Evolutionary conservation across 208 protist genomes (phyloP).

Genomic region (Trypanosoma conorhini): DNA sequence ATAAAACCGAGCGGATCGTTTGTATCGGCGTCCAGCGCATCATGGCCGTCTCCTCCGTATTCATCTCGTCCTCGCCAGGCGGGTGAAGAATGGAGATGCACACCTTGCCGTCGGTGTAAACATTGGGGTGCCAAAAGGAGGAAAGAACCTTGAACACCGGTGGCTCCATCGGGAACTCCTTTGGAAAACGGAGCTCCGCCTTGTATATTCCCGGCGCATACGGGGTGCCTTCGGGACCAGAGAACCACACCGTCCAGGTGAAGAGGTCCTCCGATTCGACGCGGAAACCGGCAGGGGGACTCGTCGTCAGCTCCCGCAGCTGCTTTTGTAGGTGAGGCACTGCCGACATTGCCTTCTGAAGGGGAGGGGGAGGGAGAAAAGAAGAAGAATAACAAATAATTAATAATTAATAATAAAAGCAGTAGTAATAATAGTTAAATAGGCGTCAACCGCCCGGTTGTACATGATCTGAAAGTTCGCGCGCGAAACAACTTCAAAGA

Average conservation of each 20-base stretch:
- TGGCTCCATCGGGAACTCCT: conserved; percentile 97
- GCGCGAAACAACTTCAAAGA: conserved; percentile 7
- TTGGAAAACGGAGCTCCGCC: conserved; percentile 91
- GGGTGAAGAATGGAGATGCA: conserved; percentile 99
- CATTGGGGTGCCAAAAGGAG: conserved; percentile 98
- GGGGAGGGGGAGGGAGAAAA: background rate
- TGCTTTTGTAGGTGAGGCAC: conserved; percentile 91
- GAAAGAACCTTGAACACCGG: conserved; percentile 95
- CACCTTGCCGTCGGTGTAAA: conserved; percentile 95
- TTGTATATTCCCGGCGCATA: conserved; percentile 93
- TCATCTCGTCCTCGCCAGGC: conserved; percentile 96
- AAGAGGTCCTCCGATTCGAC: conserved; percentile 92
- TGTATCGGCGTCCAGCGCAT: conserved; percentile 97
- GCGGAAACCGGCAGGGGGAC: conserved; percentile 92
- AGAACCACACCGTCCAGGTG: conserved; percentile 92
- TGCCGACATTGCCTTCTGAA: conserved; percentile 57
- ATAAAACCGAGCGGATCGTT: conserved; percentile 94
- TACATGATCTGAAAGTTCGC: conserved; percentile 1
- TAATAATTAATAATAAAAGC: too few relatives aligned
- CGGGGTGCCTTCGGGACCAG: conserved; percentile 80
- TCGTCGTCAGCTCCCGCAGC: conserved; percentile 84
- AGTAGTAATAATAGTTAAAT: background rate
- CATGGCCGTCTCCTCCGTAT: conserved; percentile 85
- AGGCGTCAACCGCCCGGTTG: background rate
- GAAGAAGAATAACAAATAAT: conserved; percentile 13